Conservation (phyloP, 1,284 basidiomycete species). For the Anthracocystis walkeri region DNA sequence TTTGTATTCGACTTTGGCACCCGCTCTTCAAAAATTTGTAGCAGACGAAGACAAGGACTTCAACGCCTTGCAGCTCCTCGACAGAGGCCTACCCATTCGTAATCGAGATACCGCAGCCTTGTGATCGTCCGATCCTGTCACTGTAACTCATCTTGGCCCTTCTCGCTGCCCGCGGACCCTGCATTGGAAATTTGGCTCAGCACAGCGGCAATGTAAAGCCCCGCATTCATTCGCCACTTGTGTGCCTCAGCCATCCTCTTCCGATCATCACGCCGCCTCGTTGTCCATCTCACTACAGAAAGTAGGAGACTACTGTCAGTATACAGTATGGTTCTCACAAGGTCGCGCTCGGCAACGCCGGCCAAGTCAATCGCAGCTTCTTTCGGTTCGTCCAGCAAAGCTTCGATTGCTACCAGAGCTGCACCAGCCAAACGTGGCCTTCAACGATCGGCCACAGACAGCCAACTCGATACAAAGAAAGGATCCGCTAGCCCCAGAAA, state of each 20-base stretch:
- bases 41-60: neutral
- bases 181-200: constrained; percentile 1
- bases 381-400: constrained; percentile 29
- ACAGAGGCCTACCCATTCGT: too few species aligned
- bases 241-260: neutral
- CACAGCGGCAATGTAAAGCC: neutral
- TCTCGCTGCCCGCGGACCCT: neutral
- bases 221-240: constrained; percentile 2
- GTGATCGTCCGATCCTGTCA: neutral
- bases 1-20: neutral
- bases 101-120: neutral
- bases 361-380: constrained; percentile 38
- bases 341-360: constrained; percentile 45
- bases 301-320: too few species aligned
- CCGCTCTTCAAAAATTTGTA: constrained; percentile 6
- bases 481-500: neutral
- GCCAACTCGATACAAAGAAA: constrained; percentile 13
- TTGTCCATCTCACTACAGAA: too few species aligned
- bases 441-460: constrained; percentile 39
- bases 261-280: neutral
- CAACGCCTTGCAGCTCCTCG: too few species aligned
- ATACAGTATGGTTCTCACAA: constrained; percentile 34
- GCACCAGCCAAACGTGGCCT: constrained; percentile 18
- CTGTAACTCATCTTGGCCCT: neutral
- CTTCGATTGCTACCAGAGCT: constrained; percentile 30